Evolutionary conservation across 75 land plant genomes (phyloP), one percentile per base, ranked within the genome.

Genomic region (Sequoia sempervirens): DNA sequence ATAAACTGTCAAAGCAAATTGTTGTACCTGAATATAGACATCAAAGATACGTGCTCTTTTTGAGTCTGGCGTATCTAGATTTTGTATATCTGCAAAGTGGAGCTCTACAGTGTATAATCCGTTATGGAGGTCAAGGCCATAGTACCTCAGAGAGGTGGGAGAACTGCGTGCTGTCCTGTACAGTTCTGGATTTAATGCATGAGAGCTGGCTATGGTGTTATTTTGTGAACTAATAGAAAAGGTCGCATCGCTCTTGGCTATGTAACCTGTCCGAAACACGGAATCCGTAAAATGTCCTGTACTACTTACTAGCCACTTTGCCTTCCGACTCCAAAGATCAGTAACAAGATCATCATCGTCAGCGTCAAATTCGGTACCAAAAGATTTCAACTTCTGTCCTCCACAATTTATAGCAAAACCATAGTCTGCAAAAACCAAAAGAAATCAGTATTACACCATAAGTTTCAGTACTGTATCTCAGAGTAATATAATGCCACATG

Each of bases 31-130:
- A 36, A 88, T 84, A 64, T 75, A 86, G 9, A 86, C 70, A 79
- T 88, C 89, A 69, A 88, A 88, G 9, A 88, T 46, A 0, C 87
- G 85, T 52, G 30, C 80, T 38, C 89, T 87, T 58, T 80, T 87
- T 34, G 87, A 85, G n/a, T 1, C 30, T 64, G 15, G 23, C 47
- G 81, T 58, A 75, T 54, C 70, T 43, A 79, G 61, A 40, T 85
- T 72, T 2, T 46, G 17, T 81, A 89, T 87, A 20, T 80, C 81
- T 12, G 18, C 53, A 80, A 80, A 80, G 17, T 80, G 53, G 50
- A 80, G 81, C 32, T 43, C 53, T 80, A 80, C 81, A 9, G 13
- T 80, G 32, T 80, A 80, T 23, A 12, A 47, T 26, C 81, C 81
- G 4, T 41, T n/a, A 7, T 47, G 32, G n/a, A 80, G 81, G 18